Percentiles rank a stretch among this genome's conserved stretches.
phyloP scores from a whole-genome alignment of 2,329 filamentous ascomycete genomes.

The Penicillium sp. region DNA sequence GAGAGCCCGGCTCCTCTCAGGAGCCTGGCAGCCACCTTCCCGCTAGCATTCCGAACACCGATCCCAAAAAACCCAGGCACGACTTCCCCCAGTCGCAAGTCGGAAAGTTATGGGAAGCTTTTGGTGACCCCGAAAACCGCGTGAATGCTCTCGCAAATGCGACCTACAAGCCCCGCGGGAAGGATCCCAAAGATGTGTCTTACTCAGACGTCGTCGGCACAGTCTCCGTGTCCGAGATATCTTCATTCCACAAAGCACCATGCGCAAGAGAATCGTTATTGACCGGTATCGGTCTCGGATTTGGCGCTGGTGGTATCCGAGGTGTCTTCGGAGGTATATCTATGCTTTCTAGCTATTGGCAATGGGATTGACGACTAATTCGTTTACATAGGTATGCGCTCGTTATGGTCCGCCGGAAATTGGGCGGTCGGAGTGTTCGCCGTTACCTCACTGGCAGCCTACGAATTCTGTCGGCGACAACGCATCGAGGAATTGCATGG shows the following conservation, averaged over 20 bases:
- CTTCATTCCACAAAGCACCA: constrained; percentile 70
- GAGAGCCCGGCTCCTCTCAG: constrained; percentile 23
- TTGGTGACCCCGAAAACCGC: constrained; percentile 49
- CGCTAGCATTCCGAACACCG: constrained; percentile 15
- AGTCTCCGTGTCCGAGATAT: constrained; percentile 53
- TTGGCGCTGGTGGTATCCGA: constrained; percentile 70
- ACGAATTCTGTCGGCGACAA: constrained; percentile 79
- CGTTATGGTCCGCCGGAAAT: constrained; percentile 68
- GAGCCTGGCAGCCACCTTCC: constrained; percentile 19
- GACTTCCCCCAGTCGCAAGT: constrained; percentile 47
- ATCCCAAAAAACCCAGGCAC: constrained; percentile 38
- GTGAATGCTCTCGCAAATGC: constrained; percentile 58
- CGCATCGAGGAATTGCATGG: constrained; percentile 73
- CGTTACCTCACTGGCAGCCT: constrained; percentile 66
- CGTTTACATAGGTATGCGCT: constrained; percentile 44
- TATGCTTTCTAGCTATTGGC: not conserved
- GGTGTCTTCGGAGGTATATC: constrained; percentile 70
- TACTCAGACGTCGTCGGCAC: constrained; percentile 42
- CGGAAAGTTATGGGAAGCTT: constrained; percentile 49
- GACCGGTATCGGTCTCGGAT: constrained; percentile 77
- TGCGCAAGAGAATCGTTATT: constrained; percentile 82
- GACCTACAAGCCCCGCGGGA: constrained; percentile 61
- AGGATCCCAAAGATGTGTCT: constrained; percentile 43
- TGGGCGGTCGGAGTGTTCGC: constrained; percentile 82
- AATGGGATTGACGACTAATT: constrained; percentile 3